Percentiles rank a stretch among this genome's conserved stretches.
phyloP scores from a whole-genome alignment of 345 rosid species.

The Pelargonium nanum region DNA sequence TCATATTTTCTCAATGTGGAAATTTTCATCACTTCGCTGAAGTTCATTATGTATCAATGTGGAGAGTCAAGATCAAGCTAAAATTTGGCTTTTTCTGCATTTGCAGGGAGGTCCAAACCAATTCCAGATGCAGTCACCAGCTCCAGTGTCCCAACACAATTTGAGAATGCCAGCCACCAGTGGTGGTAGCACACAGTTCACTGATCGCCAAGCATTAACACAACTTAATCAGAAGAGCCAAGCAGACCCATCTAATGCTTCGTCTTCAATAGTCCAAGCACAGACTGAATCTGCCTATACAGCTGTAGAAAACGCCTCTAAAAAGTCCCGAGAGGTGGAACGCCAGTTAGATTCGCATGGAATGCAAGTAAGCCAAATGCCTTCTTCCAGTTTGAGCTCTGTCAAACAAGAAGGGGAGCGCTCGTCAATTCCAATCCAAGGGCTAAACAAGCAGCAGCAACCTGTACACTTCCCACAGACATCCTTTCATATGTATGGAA shows the following conservation, averaged over 20 bases:
- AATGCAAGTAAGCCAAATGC: conserved; percentile 34
- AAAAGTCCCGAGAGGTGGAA: conserved; percentile 33
- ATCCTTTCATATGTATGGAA: conserved; percentile 59
- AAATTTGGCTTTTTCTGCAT: conserved; percentile 6
- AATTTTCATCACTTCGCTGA: no score
- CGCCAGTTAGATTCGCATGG: conserved; percentile 45
- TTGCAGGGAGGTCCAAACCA: conserved; percentile 48
- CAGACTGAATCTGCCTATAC: conserved; percentile 29
- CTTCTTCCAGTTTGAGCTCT: conserved; percentile 32
- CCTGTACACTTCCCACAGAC: conserved; percentile 58
- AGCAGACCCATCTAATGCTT: conserved; percentile 23
- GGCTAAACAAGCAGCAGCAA: conserved; percentile 53
- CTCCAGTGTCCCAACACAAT: conserved; percentile 35
- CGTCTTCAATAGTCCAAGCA: conserved; percentile 24
- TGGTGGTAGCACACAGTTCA: conserved; percentile 19
- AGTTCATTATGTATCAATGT: neutral
- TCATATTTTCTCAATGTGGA: no score
- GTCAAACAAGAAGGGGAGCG: conserved; percentile 40
- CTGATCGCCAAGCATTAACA: conserved; percentile 27
- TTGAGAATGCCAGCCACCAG: conserved; percentile 33
- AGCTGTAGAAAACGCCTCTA: conserved; percentile 31
- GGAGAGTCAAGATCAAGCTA: neutral
- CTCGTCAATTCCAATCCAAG: conserved; percentile 44
- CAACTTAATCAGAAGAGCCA: conserved; percentile 26
- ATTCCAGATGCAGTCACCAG: conserved; percentile 40